These are phyloP conservation scores for Tolypocladium ovalisporum DNA, from an alignment of 2,329 filamentous ascomycete species.

Conservation along the genomic window DNA sequence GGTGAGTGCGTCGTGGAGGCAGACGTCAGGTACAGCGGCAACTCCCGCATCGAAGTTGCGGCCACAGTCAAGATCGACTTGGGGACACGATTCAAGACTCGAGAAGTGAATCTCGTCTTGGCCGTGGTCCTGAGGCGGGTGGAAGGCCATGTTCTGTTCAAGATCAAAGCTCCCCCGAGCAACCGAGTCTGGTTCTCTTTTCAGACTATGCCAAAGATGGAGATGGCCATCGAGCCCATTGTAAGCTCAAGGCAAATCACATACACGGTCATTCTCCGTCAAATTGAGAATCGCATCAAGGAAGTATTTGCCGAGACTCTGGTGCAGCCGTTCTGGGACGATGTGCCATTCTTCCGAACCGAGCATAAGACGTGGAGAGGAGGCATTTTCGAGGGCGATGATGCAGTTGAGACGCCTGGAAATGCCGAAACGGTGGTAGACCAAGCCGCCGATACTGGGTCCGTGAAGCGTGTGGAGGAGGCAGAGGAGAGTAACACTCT, in stretches of 20 bases:
- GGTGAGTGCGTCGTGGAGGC: constrained; percentile 82
- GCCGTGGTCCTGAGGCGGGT: constrained; percentile 77
- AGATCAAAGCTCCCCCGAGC: constrained; percentile 89
- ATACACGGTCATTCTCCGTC: constrained; percentile 79
- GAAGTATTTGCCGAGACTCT: constrained; percentile 88
- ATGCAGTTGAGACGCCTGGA: constrained; percentile 24
- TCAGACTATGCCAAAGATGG: constrained; percentile 85
- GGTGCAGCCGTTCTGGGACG: constrained; percentile 92
- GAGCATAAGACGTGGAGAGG: constrained; percentile 69
- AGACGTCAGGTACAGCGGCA: constrained; percentile 81
- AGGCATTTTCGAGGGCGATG: constrained; percentile 62
- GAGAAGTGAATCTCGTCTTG: constrained; percentile 81
- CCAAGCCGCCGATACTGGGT: constrained; percentile 35
- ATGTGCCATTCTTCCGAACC: constrained; percentile 82
- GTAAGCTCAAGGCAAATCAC: constrained; percentile 94
- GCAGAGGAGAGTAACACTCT: constrained; percentile 29
- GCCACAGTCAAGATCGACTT: constrained; percentile 90
- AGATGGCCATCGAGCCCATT: constrained; percentile 89
- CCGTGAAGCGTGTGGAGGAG: constrained; percentile 34
- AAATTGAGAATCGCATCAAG: constrained; percentile 90
- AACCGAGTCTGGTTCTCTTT: constrained; percentile 97
- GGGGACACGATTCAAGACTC: constrained; percentile 75
- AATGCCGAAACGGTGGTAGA: constrained; percentile 10
- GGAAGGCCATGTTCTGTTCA: constrained; percentile 74
- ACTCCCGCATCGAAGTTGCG: constrained; percentile 79